phyloP scores from a whole-genome alignment of 768 basidiomycete species.

The Tremella yokohamensis region DNA sequence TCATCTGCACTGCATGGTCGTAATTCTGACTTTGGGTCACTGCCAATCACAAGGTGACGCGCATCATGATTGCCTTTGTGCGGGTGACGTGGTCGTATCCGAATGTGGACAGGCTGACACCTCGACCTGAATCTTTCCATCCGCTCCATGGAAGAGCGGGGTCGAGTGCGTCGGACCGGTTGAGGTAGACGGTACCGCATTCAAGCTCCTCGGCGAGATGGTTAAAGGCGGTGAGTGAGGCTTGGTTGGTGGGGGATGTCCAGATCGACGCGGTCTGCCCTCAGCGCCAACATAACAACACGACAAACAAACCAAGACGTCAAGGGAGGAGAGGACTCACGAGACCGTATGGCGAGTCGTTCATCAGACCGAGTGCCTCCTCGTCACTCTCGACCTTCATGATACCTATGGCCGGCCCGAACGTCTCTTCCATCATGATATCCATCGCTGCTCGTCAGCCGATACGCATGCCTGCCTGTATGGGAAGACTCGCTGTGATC shows the following conservation, averaged over 20 bases:
- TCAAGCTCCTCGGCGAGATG: constrained; percentile 68
- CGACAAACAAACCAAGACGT: neutral
- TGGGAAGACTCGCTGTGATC: constrained; percentile 65
- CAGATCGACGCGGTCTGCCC: constrained; percentile 77
- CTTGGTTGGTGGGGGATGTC: constrained; percentile 67
- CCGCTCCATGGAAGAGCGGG: constrained; percentile 94
- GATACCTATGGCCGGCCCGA: constrained; percentile 90
- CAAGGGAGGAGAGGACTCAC: constrained; percentile 39
- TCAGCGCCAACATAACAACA: too few species aligned
- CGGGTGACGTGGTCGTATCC: constrained; percentile 50
- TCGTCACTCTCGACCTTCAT: constrained; percentile 79
- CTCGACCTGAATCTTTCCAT: constrained; percentile 86
- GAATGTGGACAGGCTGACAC: constrained; percentile 78
- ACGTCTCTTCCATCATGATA: constrained; percentile 81
- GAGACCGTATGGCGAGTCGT: constrained; percentile 90
- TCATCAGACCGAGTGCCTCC: constrained; percentile 87
- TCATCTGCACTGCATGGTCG: neutral
- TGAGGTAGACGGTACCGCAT: constrained; percentile 89
- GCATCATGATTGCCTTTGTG: constrained; percentile 50
- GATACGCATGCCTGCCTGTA: neutral
- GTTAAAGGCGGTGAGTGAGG: constrained; percentile 68
- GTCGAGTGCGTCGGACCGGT: constrained; percentile 83
- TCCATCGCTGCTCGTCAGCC: constrained; percentile 66
- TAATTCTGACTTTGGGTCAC: neutral
- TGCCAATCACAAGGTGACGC: constrained; percentile 21